These are phyloP conservation scores for Pistacia vera DNA, from an alignment of 345 rosid genomes.

Conservation along the genomic window DNA sequence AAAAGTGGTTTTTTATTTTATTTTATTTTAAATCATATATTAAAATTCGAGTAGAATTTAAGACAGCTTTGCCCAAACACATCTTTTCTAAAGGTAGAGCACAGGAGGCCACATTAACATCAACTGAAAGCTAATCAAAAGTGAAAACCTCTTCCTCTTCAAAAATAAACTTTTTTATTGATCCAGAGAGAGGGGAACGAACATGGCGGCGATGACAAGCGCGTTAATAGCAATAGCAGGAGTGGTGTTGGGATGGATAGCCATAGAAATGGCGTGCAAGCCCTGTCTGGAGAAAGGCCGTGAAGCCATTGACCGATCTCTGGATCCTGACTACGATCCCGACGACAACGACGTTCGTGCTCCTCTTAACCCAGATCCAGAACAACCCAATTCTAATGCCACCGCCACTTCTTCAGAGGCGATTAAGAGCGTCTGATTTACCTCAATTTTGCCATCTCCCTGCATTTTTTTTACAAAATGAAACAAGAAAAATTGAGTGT, in stretches of 20 bases:
- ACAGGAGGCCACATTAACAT: no score
- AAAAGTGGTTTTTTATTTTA: no score
- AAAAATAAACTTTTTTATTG: no score
- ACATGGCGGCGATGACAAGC: conserved; percentile 65
- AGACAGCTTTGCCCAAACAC: no score
- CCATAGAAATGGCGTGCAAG: conserved; percentile 85
- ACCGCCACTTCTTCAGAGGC: conserved; percentile 27
- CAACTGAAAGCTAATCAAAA: no score
- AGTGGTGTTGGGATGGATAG: conserved; percentile 70
- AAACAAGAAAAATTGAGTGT: no score
- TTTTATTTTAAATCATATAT: no score
- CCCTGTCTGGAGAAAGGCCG: conserved; percentile 79
- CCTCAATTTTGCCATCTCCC: neutral
- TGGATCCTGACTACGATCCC: conserved; percentile 80
- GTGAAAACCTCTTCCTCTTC: no score
- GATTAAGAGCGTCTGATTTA: conserved; percentile 36
- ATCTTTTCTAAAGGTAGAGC: no score
- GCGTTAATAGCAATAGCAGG: conserved; percentile 76
- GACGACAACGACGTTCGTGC: conserved; percentile 51
- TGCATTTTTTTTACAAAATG: neutral
- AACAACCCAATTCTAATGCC: conserved; percentile 20
- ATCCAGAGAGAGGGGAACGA: neutral
- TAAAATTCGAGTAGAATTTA: no score
- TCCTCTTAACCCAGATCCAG: conserved; percentile 40
- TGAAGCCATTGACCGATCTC: conserved; percentile 78